Conservation (phyloP, 202 grass and related monocot genomes). For the Setaria italica region DNA sequence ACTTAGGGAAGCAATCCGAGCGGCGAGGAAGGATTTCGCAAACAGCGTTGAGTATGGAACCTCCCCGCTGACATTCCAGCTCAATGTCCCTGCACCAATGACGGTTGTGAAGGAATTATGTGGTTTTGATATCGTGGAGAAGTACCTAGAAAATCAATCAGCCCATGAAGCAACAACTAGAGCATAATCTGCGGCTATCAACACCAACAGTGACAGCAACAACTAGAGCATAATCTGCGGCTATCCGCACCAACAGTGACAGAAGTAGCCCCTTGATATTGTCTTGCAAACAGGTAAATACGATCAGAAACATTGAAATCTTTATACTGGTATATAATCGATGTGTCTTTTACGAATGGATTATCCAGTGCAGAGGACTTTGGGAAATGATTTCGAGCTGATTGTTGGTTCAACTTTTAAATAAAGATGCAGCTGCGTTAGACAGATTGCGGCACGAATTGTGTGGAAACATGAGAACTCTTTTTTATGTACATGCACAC, state of each 20-base stretch:
- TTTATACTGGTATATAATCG: not conserved
- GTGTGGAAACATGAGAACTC: not conserved
- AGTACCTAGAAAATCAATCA: constrained; percentile 57
- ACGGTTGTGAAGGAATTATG: constrained; percentile 70
- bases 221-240: not conserved
- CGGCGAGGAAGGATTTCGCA: constrained; percentile 52
- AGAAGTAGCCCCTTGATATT: not conserved
- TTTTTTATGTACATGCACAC: not conserved
- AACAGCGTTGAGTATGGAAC: constrained; percentile 21
- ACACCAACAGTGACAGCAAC: not conserved
- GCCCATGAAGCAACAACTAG: not conserved
- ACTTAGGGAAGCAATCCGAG: constrained; percentile 65
- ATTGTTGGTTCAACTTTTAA: not conserved
- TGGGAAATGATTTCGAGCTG: too few relatives aligned
- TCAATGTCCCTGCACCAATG: constrained; percentile 77
- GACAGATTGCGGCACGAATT: not conserved
- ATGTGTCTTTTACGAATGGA: not conserved
- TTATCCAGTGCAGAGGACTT: not conserved
- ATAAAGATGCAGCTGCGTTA: not conserved
- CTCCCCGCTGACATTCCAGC: constrained; percentile 48
- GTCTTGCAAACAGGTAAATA: not conserved
- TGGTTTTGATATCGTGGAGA: constrained; percentile 75
- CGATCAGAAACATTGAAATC: not conserved
- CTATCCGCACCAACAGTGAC: not conserved
- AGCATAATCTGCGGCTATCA: not conserved